phyloP scores from a whole-genome alignment of 352 stramenopile species.

The Pythium dissotocum region DNA sequence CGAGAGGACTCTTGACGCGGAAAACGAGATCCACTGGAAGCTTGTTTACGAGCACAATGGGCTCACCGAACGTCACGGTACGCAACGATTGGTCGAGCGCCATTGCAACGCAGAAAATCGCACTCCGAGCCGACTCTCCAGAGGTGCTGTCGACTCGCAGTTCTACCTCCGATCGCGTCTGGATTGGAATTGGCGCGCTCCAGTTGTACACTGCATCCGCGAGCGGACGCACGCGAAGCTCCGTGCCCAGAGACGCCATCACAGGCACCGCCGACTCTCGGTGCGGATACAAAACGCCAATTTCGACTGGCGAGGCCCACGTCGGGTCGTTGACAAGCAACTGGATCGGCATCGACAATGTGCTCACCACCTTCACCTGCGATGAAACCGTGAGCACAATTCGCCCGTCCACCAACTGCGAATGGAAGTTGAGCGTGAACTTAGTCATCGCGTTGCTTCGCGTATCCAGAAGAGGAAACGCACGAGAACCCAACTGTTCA shows the following conservation, averaged over 20 bases:
- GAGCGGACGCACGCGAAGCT: constrained; percentile 64
- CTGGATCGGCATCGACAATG: constrained; percentile 65
- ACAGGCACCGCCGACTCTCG: constrained; percentile 72
- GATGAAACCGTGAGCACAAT: constrained; percentile 82
- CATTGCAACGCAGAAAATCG: constrained; percentile 71
- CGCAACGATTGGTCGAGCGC: constrained; percentile 67
- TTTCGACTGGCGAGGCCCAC: constrained; percentile 71
- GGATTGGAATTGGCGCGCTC: constrained; percentile 77
- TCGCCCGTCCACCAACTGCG: constrained; percentile 72
- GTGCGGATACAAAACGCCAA: constrained; percentile 56
- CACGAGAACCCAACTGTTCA: constrained; percentile 68
- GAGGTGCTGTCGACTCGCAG: constrained; percentile 64
- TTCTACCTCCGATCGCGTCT: constrained; percentile 59
- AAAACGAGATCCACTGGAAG: constrained; percentile 67
- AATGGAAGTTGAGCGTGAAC: constrained; percentile 62
- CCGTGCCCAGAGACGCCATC: constrained; percentile 62
- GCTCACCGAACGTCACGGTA: constrained; percentile 62
- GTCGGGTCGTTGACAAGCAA: constrained; percentile 82
- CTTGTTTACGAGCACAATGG: constrained; percentile 81
- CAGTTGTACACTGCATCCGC: constrained; percentile 51
- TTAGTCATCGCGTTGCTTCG: constrained; percentile 44
- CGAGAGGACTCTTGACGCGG: constrained; percentile 44
- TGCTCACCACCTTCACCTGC: constrained; percentile 75
- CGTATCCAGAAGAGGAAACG: constrained; percentile 60
- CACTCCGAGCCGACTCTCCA: constrained; percentile 33